Evolutionary conservation across 495 filamentous ascomycete genomes (phyloP).

Genomic region (Xylaria castorea): DNA sequence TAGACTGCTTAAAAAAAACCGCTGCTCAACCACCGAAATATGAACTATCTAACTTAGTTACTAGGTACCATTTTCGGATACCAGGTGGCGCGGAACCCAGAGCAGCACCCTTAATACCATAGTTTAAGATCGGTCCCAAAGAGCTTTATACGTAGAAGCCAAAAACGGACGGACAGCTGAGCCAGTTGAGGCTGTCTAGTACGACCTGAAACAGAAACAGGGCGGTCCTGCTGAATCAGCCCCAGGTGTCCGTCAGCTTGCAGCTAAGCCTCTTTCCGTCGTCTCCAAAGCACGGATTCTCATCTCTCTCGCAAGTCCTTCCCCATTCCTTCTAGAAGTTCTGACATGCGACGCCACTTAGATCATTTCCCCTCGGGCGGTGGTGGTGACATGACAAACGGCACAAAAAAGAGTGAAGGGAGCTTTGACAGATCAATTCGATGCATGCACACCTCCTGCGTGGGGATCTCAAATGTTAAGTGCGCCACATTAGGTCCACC

Average conservation of each 20-base stretch:
- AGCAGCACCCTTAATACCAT: neutral
- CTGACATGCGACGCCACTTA: constrained; percentile 19
- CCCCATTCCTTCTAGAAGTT: constrained; percentile 25
- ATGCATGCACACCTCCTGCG: constrained; percentile 12
- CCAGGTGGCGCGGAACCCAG: constrained; percentile 1
- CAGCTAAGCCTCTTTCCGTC: constrained; percentile 23
- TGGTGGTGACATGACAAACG: neutral
- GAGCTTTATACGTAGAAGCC: neutral
- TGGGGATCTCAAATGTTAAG: constrained; percentile 11
- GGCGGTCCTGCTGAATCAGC: constrained; percentile 26
- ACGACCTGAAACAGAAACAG: constrained; percentile 29
- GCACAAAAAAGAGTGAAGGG: neutral
- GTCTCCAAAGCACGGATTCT: neutral
- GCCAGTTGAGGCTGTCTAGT: constrained; percentile 23
- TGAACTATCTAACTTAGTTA: neutral
- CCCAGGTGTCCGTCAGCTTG: constrained; percentile 22
- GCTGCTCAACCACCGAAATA: neutral
- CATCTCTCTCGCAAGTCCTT: constrained; percentile 10
- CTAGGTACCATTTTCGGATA: neutral
- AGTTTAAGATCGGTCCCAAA: neutral
- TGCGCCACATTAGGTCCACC: neutral
- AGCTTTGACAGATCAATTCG: neutral
- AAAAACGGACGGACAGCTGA: constrained; percentile 19
- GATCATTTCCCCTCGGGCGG: constrained; percentile 9
- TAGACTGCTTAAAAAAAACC: neutral